A percentile compares a stretch with the other conserved stretches of the same genome.
phyloP scores from a whole-genome alignment of 2,329 filamentous ascomycete species.

The Apiospora malaysiana region DNA sequence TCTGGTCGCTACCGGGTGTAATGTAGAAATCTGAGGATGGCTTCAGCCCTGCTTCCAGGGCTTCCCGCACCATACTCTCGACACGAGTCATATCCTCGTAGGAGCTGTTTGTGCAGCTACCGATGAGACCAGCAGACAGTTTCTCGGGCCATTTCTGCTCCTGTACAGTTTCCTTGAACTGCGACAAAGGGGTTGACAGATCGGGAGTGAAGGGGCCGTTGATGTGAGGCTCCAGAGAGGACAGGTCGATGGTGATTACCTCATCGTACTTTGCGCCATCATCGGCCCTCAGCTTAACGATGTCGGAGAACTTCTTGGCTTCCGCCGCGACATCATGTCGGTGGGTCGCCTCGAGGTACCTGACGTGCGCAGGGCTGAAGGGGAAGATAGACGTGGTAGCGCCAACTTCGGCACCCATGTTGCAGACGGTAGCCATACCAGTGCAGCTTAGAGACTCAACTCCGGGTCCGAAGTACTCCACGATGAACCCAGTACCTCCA shows the following conservation, averaged over 20 bases:
- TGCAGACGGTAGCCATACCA: conserved; percentile 90
- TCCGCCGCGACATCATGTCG: conserved; percentile 73
- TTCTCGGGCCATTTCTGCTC: conserved; percentile 89
- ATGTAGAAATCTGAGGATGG: conserved; percentile 93
- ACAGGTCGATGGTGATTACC: conserved; percentile 88
- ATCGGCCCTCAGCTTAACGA: conserved; percentile 75
- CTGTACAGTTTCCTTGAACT: conserved; percentile 84
- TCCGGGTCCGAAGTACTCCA: conserved; percentile 92
- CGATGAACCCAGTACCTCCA: conserved; percentile 91
- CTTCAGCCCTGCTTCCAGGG: conserved; percentile 84
- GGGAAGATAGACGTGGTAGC: conserved; percentile 97
- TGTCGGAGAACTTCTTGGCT: conserved; percentile 58
- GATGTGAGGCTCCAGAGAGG: conserved; percentile 89
- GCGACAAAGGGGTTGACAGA: conserved; percentile 87
- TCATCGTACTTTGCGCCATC: conserved; percentile 86
- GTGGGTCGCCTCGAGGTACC: conserved; percentile 87
- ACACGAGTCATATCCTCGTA: conserved; percentile 98
- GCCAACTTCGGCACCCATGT: conserved; percentile 91
- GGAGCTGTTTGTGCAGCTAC: conserved; percentile 98
- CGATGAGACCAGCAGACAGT: conserved; percentile 92
- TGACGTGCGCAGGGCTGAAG: conserved; percentile 81
- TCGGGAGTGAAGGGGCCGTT: conserved; percentile 98
- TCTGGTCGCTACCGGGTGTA: conserved; percentile 95
- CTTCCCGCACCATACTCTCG: conserved; percentile 91
- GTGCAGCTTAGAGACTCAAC: conserved; percentile 89